Evolutionary conservation across 78 protist genomes (phyloP), one percentile per base, ranked within the genome.

Genomic region (Dictyostelium capitatum): DNA sequence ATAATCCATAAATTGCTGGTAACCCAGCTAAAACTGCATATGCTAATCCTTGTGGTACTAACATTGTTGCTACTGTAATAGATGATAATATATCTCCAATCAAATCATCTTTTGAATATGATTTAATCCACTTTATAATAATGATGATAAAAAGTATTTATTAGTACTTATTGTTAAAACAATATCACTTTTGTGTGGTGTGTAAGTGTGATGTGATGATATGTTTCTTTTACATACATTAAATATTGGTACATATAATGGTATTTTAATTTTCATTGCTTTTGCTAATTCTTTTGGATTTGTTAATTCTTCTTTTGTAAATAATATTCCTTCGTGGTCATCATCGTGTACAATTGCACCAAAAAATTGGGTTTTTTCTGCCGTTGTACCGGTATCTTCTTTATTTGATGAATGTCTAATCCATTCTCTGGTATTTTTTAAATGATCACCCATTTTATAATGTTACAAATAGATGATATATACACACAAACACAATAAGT

Each of bases 21-120:
- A 97, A 70, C 30, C 82, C 91, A 25, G 97, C 97, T 7, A 97
- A 56, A 30, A 84, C 72, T 17, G 96, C 95, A 64, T 95, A 97
- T 11, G 98, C 95, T 84, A 97, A 64, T n/a, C 93, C 95, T 65
- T 95, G 95, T 54, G 95, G 95, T 32, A 95, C 90, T 77, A 90
- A 74, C 97, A 95, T 65, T 10, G 72, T 92, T n/a, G 95, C 98
- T 0, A 95, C 94, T 12, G 98, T 97, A 65, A 97, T 59, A 0
- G 97, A 87, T 25, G 98, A 91, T 25, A 83, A 74, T 19, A 90
- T 9, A 83, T 96, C 97, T 57, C 93, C 93, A 78, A 87, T 65
- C 5, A 77, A 43, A 77, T 87, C 93, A n/a, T 87, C 78, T 87
- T 64, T 87, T 30, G 75, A 53, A 64, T 87, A 87, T 47, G 79